Base-by-base conservation (phyloP, 257 asterid genomes). In the Capsicum rhomboideum region DNA sequence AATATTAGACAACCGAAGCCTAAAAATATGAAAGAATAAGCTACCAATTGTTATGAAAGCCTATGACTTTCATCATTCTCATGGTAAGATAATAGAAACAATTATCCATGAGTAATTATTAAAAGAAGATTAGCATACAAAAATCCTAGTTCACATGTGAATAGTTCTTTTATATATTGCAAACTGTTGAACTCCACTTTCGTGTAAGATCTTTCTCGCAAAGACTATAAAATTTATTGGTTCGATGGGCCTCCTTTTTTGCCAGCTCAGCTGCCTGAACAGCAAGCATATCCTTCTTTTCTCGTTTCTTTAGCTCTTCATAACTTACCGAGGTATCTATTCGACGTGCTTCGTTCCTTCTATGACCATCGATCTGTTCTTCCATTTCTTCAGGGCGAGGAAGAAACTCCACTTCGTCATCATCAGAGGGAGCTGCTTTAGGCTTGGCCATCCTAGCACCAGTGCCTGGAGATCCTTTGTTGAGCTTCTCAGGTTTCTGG, bases 251-350 rank as follows among this genome's bases (percentile, higher is more conserved):
- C 86, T 93, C 97, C 42, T 77, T 84, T 55, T 90, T 93, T 26
- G 97, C 93, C 63, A 87, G 29, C 87, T 88, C 92, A 13, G 87
- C 91, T 53, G 93, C 90, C 82, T 88, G 93, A 58, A 87, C 75
- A 17, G 90, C 95, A 74, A 90, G 83, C 88, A 88, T 84, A 17
- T 90, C 93, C 88, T 90, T 90, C 89, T 91, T 88, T 84, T 89
- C 97, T 11, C 97, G 91, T 83, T 91, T 91, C 90, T 86, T 91
- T 79, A 87, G 59, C 86, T 90, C 93, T 85, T 93, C 91, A 10
- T 86, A 85, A 67, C 86, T 89, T 29, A 89, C n/a, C 16, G 87
- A 67, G 16, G 88, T 85, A 3, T 90, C 94, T 29, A 93, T 91
- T 52, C 91, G 64, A 80, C 61, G 87, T 13, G 86, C 58, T 83